Conservation (phyloP, 2,329 filamentous ascomycete species). For the Neonectria hederae region DNA sequence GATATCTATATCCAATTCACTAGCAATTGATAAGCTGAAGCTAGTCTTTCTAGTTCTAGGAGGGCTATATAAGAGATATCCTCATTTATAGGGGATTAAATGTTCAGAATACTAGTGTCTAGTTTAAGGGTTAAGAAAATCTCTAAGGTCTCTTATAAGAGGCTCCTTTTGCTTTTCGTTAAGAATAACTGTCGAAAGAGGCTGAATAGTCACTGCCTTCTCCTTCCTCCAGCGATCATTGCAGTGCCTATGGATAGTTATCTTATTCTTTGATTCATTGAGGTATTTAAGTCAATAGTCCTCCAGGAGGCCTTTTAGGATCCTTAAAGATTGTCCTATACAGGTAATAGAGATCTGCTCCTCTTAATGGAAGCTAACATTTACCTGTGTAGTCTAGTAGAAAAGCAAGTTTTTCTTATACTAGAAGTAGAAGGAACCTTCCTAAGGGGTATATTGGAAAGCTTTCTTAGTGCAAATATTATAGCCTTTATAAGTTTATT, state of each 20-base stretch:
- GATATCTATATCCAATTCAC: background rate
- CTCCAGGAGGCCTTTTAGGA: slow-evolving; percentile 44
- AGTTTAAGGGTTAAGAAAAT: background rate
- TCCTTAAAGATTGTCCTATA: slow-evolving; percentile 25
- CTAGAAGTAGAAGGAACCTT: slow-evolving; percentile 19
- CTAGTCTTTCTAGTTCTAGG: slow-evolving; percentile 1
- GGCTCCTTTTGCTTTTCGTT: background rate
- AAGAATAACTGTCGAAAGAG: background rate
- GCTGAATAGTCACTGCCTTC: background rate
- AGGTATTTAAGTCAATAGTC: slow-evolving; percentile 45
- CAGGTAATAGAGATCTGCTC: slow-evolving; percentile 38
- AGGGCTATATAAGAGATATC: slow-evolving; percentile 7
- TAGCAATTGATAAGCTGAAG: slow-evolving; percentile 3
- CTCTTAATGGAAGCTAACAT: slow-evolving; percentile 29
- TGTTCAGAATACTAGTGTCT: background rate
- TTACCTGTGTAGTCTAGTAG: slow-evolving; percentile 17
- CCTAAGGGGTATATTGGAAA: slow-evolving; percentile 16
- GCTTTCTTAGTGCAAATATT: slow-evolving; percentile 16
- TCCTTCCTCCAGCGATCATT: slow-evolving; percentile 20
- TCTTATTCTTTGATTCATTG: slow-evolving; percentile 42
- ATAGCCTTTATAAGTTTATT: background rate
- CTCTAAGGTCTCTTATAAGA: background rate
- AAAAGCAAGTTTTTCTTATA: slow-evolving; percentile 25
- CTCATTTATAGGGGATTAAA: background rate
- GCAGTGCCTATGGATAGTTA: slow-evolving; percentile 43